Evolutionary conservation across 148 eudicot genomes (phyloP), one percentile per base, ranked within the genome.

Genomic region (Talinum fruticosum): DNA sequence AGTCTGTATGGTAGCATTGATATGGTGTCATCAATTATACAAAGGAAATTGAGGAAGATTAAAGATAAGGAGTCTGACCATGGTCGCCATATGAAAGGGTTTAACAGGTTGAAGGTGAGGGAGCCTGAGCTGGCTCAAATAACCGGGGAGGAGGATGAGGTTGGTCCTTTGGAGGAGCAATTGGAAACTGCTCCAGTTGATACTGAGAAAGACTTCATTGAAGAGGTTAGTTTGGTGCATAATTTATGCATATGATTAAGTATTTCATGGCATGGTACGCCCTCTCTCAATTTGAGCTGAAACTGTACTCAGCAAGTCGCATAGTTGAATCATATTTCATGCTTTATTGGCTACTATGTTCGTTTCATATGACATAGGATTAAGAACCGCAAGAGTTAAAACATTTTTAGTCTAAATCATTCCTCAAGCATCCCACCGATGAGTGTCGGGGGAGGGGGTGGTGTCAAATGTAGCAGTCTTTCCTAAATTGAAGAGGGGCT

Each of bases 41-140:
- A 91, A 35, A 88, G 97, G 80, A 94, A 94, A 67, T 81, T 94
- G 80, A 86, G 97, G 85, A 94, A 92, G 86, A 90, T 92, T 71
- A 94, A 94, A 87, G 98, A 94, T 83, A 94, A 94, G 81, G 98
- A 87, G 37, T 75, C 93, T 4, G 97, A 94, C 74, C 93, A 89
- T 82, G 95, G 95, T 68, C 88, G 96, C 21, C 98, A 88, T 82
- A 87, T 90, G 92, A 93, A 93, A 76, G 97, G 94, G 13, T 84
- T 83, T 71, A 79, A 89, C 75, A 85, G 93, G 79, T 82, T 78
- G 14, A 91, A 88, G 79, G 76, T 87, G 75, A 90, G 90, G 78
- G 97, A 91, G 26, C 86, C 90, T 47, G 89, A 78, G 62, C 76
- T 59, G 16, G 28, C 80, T 21, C 35, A 68, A 33, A 18, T 81